Conservation (phyloP, 768 basidiomycete species). For the Lactifluus pinguis region DNA sequence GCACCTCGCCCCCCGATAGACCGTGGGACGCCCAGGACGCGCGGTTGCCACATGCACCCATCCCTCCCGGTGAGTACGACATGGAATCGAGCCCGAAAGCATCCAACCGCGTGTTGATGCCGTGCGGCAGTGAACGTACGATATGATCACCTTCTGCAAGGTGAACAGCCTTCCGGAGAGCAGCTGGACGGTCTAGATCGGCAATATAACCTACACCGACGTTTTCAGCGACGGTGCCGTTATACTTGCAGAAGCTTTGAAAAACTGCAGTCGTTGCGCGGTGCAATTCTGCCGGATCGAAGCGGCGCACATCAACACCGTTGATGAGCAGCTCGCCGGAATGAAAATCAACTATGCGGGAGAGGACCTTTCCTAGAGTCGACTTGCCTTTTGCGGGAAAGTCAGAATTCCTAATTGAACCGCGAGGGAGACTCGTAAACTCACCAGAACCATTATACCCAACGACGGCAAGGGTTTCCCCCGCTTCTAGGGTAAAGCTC, state of each 20-base stretch:
- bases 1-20: slow-evolving; percentile 78
- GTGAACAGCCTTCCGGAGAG: slow-evolving; percentile 55
- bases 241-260: slow-evolving; percentile 79
- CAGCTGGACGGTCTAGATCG: slow-evolving; percentile 45
- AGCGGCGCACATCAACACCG: slow-evolving; percentile 53
- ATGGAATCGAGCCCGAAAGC: slow-evolving; percentile 45
- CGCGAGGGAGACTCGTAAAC: slow-evolving; percentile 22
- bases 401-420: not conserved
- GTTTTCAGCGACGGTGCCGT: slow-evolving; percentile 70
- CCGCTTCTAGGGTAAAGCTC: slow-evolving; percentile 59
- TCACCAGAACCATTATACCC: slow-evolving; percentile 76
- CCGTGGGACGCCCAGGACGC: slow-evolving; percentile 44
- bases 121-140: slow-evolving; percentile 57
- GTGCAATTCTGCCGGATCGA: slow-evolving; percentile 65
- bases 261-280: slow-evolving; percentile 71
- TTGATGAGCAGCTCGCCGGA: slow-evolving; percentile 62
- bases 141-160: slow-evolving; percentile 64
- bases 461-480: slow-evolving; percentile 78
- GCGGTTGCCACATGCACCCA: slow-evolving; percentile 29
- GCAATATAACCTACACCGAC: slow-evolving; percentile 75
- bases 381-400: slow-evolving; percentile 57
- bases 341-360: slow-evolving; percentile 73
- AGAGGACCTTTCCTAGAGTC: slow-evolving; percentile 72
- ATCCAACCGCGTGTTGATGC: slow-evolving; percentile 66
- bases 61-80: slow-evolving; percentile 30